A percentile compares a stretch with the other conserved stretches of the same genome.
Conservation (phyloP, 2,329 filamentous ascomycete genomes). For the Scedosporium dehoogii region DNA sequence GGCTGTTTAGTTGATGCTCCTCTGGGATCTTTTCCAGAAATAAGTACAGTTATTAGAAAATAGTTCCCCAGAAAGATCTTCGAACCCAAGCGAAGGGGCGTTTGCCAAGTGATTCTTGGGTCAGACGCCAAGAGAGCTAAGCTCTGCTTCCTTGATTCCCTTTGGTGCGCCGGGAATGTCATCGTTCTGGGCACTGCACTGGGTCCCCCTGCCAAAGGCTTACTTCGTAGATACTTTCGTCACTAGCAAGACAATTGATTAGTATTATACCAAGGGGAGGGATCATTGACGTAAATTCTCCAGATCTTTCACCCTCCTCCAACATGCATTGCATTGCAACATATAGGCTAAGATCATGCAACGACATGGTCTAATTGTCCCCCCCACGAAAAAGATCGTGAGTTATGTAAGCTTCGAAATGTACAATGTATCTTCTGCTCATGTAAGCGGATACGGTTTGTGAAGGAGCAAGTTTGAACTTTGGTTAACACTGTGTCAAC, state of each 20-base stretch:
- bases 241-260: no score
- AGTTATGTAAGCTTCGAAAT: neutral
- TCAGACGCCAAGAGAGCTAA: neutral
- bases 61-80: neutral
- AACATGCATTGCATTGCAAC: neutral
- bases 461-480: no score
- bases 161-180: neutral
- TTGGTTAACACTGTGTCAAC: neutral
- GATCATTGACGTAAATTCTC: neutral
- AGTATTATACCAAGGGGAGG: neutral
- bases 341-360: neutral
- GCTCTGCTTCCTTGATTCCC: neutral
- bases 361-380: neutral
- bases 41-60: no score
- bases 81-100: neutral
- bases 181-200: neutral
- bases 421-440: neutral
- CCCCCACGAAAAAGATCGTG: neutral
- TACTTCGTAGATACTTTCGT: no score
- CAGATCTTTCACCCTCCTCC: neutral
- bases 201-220: neutral
- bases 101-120: neutral
- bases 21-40: no score
- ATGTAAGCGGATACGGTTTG: neutral
- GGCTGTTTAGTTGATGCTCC: no score